A percentile compares a stretch with the other conserved stretches of the same genome.
phyloP scores from a whole-genome alignment of 2,329 filamentous ascomycete species.

The Aotearoamyces nothofagi region DNA sequence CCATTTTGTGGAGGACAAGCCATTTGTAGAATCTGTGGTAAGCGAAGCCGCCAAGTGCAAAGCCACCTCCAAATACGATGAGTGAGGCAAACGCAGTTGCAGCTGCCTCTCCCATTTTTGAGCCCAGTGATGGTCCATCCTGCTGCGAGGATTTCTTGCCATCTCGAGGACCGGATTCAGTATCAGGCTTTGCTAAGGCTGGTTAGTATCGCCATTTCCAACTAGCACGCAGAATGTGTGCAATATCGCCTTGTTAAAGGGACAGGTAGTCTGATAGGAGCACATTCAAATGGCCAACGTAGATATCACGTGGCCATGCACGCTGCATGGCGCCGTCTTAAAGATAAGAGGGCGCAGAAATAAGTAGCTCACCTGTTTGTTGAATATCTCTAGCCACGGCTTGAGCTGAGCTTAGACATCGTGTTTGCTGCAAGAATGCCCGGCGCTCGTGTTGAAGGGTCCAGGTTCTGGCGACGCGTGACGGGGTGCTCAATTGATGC shows the following conservation, averaged over 20 bases:
- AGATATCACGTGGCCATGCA: no score
- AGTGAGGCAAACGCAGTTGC: slow-evolving; percentile 66
- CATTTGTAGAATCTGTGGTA: slow-evolving; percentile 83
- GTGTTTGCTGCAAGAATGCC: no score
- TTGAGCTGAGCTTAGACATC: no score
- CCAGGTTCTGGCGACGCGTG: no score
- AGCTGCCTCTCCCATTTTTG: slow-evolving; percentile 59
- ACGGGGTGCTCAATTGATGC: no score
- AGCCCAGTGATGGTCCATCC: slow-evolving; percentile 7
- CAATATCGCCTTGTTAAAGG: background rate
- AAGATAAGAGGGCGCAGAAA: no score
- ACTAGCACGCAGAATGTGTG: background rate
- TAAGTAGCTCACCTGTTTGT: no score
- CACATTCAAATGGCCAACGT: no score
- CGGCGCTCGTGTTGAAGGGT: no score
- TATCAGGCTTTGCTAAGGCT: background rate
- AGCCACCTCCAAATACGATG: slow-evolving; percentile 50
- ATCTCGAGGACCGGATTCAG: slow-evolving; percentile 1
- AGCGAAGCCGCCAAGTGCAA: slow-evolving; percentile 52
- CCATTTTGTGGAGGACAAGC: slow-evolving; percentile 83
- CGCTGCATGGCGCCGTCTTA: no score
- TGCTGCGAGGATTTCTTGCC: slow-evolving; percentile 6
- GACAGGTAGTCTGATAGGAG: background rate
- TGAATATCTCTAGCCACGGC: no score
- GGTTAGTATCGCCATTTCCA: background rate